Percentiles rank a stretch among this genome's conserved stretches.
Conservation (phyloP, 1,284 basidiomycete genomes). For the Ustilago hordei region DNA sequence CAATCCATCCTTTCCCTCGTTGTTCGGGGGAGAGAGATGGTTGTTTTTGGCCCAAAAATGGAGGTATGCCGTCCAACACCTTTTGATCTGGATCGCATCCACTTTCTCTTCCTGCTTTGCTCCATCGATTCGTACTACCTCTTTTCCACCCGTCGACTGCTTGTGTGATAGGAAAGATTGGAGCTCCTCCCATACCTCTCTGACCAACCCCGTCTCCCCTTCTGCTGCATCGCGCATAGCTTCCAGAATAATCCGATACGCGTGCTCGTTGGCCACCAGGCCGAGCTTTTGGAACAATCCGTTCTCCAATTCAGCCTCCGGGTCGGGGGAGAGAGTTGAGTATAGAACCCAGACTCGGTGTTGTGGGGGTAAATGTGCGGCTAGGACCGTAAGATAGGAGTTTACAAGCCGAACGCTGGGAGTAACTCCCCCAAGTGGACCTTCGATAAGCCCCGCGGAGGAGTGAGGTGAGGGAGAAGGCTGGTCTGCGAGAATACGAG, state of each 20-base stretch:
- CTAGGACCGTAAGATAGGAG: constrained; percentile 82
- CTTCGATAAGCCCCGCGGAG: constrained; percentile 34
- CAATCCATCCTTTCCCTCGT: neutral
- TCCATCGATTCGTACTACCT: neutral
- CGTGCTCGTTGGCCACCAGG: constrained; percentile 55
- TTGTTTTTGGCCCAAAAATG: constrained; percentile 44
- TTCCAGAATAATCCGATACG: constrained; percentile 48
- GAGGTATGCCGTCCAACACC: constrained; percentile 52
- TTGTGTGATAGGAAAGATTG: constrained; percentile 5
- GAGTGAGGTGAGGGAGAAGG: constrained; percentile 10
- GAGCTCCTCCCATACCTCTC: constrained; percentile 47
- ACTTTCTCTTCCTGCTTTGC: neutral
- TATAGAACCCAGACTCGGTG: constrained; percentile 5
- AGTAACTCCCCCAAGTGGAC: constrained; percentile 76
- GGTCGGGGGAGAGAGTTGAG: neutral
- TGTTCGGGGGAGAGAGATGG: neutral
- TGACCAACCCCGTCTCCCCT: constrained; percentile 1
- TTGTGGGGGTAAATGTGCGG: constrained; percentile 65
- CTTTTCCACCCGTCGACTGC: neutral
- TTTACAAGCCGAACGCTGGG: constrained; percentile 79
- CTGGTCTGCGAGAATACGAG: constrained; percentile 76
- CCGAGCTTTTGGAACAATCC: constrained; percentile 47
- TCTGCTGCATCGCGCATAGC: constrained; percentile 8
- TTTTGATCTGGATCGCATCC: constrained; percentile 33
- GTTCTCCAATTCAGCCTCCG: constrained; percentile 8